Evolutionary conservation across 148 eudicot species (phyloP).

Genomic region (Spergularia marina): DNA sequence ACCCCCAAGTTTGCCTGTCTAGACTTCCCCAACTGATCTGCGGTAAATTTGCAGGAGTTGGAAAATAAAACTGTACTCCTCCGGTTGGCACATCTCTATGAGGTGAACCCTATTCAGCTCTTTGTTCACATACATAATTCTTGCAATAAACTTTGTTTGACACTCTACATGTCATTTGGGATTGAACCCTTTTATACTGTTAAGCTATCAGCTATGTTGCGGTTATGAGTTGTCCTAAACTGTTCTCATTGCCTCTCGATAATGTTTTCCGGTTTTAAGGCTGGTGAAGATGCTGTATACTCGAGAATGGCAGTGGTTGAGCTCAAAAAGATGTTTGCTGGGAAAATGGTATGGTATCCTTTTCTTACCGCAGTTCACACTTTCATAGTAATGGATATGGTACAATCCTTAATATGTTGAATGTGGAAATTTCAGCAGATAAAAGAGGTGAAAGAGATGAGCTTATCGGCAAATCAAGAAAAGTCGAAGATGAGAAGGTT

Average conservation of each 20-base stretch:
- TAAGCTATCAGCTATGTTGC: no score
- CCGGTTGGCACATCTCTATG: slow-evolving; percentile 81
- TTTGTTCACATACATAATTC: neutral
- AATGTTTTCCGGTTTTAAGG: slow-evolving; percentile 37
- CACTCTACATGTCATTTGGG: neutral
- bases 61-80: slow-evolving; percentile 64
- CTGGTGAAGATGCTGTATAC: slow-evolving; percentile 62
- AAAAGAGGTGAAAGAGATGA: slow-evolving; percentile 59
- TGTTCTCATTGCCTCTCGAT: no score
- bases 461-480: slow-evolving; percentile 87
- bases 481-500: slow-evolving; percentile 59
- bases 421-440: slow-evolving; percentile 41
- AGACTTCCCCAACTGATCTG: neutral
- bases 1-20: neutral
- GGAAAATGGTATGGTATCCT: slow-evolving; percentile 44
- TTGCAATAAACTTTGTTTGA: neutral
- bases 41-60: slow-evolving; percentile 52
- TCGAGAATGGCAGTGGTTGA: slow-evolving; percentile 66
- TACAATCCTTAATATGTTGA: neutral
- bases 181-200: no score
- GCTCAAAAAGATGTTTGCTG: slow-evolving; percentile 64
- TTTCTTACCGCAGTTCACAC: neutral
- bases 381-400: neutral
- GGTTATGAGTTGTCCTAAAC: no score
- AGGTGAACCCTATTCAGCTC: slow-evolving; percentile 38